phyloP scores from a whole-genome alignment of 495 filamentous ascomycete species.

The Aspergillus heteromorphus region DNA sequence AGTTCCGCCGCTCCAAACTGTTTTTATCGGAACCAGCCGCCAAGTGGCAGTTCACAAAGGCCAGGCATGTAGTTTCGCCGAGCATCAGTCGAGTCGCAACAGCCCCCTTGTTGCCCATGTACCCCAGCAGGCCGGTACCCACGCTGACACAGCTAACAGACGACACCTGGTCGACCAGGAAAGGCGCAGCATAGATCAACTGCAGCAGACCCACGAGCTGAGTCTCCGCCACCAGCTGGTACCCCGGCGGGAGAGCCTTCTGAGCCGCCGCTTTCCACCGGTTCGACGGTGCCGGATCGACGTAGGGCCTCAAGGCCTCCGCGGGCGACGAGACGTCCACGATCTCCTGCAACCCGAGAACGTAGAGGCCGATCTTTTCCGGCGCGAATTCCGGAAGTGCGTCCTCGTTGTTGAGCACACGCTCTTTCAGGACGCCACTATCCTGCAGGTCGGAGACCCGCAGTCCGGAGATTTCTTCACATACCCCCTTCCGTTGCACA shows the following conservation, averaged over 20 bases:
- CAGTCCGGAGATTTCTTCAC: constrained; percentile 51
- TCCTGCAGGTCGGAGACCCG: constrained; percentile 3
- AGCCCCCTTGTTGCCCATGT: constrained; percentile 94
- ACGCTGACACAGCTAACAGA: constrained; percentile 73
- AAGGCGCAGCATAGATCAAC: constrained; percentile 78
- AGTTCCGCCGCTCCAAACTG: constrained; percentile 76
- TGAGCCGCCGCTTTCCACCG: constrained; percentile 75
- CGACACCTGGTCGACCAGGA: constrained; percentile 62
- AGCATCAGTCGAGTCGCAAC: constrained; percentile 76
- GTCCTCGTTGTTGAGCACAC: not conserved
- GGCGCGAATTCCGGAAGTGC: constrained; percentile 13
- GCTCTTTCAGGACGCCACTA: not conserved
- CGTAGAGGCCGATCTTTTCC: constrained; percentile 79
- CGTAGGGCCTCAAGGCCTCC: constrained; percentile 63
- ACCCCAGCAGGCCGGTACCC: constrained; percentile 84
- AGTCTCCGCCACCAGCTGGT: constrained; percentile 68
- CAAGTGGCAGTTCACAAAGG: constrained; percentile 88
- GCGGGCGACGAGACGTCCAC: constrained; percentile 72
- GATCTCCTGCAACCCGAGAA: constrained; percentile 85
- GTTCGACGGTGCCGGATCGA: constrained; percentile 60
- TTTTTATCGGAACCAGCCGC: constrained; percentile 76
- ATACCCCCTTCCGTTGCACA: constrained; percentile 64
- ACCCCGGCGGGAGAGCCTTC: constrained; percentile 68
- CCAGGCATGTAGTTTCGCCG: constrained; percentile 81
- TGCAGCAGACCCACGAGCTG: constrained; percentile 83